Evolutionary conservation across 768 basidiomycete species (phyloP).

Genomic region (Russula dissimulans): DNA sequence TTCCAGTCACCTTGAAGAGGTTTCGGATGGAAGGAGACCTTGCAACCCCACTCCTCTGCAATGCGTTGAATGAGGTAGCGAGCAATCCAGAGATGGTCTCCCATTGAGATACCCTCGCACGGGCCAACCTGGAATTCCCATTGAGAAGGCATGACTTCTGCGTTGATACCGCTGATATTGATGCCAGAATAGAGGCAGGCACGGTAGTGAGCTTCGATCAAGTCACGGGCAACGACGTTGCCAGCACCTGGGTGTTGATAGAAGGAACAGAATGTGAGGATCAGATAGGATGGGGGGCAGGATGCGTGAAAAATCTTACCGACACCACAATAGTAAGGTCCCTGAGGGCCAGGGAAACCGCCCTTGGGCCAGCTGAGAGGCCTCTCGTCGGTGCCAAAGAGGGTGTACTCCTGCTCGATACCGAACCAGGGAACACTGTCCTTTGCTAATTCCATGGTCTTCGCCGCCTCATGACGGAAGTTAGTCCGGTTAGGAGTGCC

Average conservation of each 20-base stretch:
- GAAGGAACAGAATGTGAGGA: neutral
- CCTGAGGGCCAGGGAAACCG: conserved; percentile 99
- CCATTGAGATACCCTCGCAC: conserved; percentile 96
- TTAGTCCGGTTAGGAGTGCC: conserved; percentile 97
- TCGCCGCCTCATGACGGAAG: conserved; percentile 87
- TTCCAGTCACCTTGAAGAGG: conserved; percentile 98
- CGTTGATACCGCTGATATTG: conserved; percentile 99
- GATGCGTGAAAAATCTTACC: conserved; percentile 41
- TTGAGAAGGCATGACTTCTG: conserved; percentile 99
- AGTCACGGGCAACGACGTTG: conserved; percentile 96
- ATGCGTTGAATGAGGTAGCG: conserved; percentile 93
- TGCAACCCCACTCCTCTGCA: conserved; percentile 95
- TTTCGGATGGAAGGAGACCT: conserved; percentile 99
- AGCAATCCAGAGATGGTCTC: conserved; percentile 99
- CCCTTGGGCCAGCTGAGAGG: conserved; percentile 98
- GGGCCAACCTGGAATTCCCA: conserved; percentile 99
- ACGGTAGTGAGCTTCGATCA: conserved; percentile 98
- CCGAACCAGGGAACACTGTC: conserved; percentile 88
- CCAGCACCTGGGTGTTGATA: conserved; percentile 63
- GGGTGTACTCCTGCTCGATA: conserved; percentile 98
- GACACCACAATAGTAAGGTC: conserved; percentile 99
- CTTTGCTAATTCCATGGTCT: conserved; percentile 91
- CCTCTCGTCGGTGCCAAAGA: conserved; percentile 84
- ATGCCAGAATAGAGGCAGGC: conserved; percentile 91
- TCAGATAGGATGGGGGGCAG: neutral